Base-by-base conservation (phyloP, 1,284 basidiomycete genomes). In the Papiliotrema fonsecae region DNA sequence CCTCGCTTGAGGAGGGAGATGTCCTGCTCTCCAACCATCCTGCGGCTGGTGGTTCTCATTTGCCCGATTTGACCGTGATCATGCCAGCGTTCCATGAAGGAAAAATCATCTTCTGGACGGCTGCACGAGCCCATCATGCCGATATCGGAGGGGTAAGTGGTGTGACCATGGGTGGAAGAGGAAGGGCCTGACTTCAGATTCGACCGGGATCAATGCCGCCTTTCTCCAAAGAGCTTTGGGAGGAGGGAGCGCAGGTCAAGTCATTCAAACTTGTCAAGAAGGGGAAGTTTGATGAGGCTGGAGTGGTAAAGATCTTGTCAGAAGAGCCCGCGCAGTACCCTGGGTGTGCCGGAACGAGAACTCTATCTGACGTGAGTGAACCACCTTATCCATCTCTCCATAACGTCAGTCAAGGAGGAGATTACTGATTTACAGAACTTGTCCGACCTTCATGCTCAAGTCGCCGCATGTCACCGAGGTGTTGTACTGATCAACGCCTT, bases 321-420 rank as follows among this genome's bases (percentile, higher is more conserved):
- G 85, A 88, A n/a, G 83, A 84, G 52, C 93, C 94, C 0, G 86
- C 84, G 4, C 79, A 82, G 67, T 93, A 90, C 66, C 85, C 85
- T 6, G 87, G 87, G 11, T 87, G 85, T 64, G 86, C 83, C 14
- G 87, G 88, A 0, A 90, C 87, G 62, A 77, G 88, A 55, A 97
- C 65, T 86, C 94, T 14, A 88, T 93, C 76, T 87, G 64, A 66
- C 37, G 61, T 61, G 26, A 53, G 57, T 43, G 16, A 11, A 14
- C 9, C 7, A 32, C 41, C 14, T 25, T 9, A 27, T 5, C 4
- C 13, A 30, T 18, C 16, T 24, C 24, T 31, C n/a, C n/a, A n/a
- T n/a, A n/a, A n/a, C n/a, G n/a, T n/a, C n/a, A n/a, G n/a, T n/a
- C n/a, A n/a, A n/a, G n/a, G 27, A 18, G 10, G 10, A 6, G 16